Evolutionary conservation across 2,329 filamentous ascomycete species (phyloP), one percentile per base, ranked within the genome.

Genomic region (Monilinia aucupariae): DNA sequence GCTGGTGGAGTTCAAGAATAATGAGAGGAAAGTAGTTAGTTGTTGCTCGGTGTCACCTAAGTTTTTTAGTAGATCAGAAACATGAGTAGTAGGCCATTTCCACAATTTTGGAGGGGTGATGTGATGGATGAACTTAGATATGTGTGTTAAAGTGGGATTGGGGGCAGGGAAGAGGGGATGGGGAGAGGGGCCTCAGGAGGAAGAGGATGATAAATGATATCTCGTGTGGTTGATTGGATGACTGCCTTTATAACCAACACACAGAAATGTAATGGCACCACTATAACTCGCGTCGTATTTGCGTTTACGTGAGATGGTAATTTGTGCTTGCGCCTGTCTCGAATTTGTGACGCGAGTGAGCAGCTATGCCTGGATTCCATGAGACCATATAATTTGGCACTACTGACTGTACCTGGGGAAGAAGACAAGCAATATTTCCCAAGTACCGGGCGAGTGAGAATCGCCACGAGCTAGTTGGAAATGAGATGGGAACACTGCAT

Each of bases 221-320:
- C 66, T 70, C 70, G 41, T 68, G 65, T 50, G 81, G 93, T 59
- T 89, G 92, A 78, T 76, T 94, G 64, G 90, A 94, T 54, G 39
- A 13, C 22, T 27, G 34, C 22, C 27, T 41, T 43, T 30, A 15
- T 7, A 9, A 27, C 15, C 25, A 54, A 8, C 17, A 13, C 41
- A 25, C 52, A 41, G 37, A 41, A 43, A 43, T 15, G 41, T 30
- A 41, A 54, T 30, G 37, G 51, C 25, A 30, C 25, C 22, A 37
- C 17, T n/a, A 52, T 43, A 30, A n/a, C 43, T n/a, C 39, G 32
- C 20, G 43, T 9, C 32, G 7, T 3, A 32, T 45, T 25, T 34
- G 22, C 10, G 6, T 55, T 32, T 41, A 17, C 9, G 5, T 54
- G 30, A 4, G 37, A 30, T 15, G 20, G 27, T 45, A 25, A 25